These are phyloP conservation scores for Scleromitrula shiraiana DNA, from an alignment of 2,329 filamentous ascomycete species.

Conservation along the genomic window DNA sequence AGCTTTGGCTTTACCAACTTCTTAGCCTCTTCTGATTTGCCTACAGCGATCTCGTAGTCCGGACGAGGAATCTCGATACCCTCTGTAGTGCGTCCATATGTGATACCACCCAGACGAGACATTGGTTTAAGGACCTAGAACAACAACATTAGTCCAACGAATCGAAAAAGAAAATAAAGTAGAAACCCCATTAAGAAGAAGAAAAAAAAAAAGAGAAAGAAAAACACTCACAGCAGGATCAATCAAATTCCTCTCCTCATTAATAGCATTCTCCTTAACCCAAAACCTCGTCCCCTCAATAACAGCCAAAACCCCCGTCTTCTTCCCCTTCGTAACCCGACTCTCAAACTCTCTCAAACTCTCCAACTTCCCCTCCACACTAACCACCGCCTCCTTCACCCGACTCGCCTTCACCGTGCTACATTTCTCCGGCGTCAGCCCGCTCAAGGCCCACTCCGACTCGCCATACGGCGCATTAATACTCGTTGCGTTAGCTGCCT, in stretches of 20 bases:
- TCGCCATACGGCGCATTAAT: conserved; percentile 71
- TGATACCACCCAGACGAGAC: conserved; percentile 75
- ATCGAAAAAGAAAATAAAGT: no score
- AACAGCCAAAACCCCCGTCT: conserved; percentile 64
- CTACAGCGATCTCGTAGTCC: conserved; percentile 36
- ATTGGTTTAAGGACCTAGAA: conserved; percentile 68
- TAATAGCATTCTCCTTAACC: conserved; percentile 81
- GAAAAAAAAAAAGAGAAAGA: neutral
- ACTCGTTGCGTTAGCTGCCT: conserved; percentile 76
- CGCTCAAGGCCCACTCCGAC: conserved; percentile 73
- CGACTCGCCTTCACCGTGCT: conserved; percentile 63
- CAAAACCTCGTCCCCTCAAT: conserved; percentile 83
- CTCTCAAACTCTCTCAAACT: conserved; percentile 72
- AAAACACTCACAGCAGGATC: conserved; percentile 56
- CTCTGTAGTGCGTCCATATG: conserved; percentile 65
- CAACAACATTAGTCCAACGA: no score
- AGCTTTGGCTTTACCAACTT: conserved; percentile 45
- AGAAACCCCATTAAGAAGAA: neutral
- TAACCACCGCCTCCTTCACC: conserved; percentile 76
- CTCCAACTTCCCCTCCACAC: conserved; percentile 72
- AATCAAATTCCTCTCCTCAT: conserved; percentile 65
- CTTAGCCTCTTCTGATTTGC: conserved; percentile 46
- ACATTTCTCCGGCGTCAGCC: conserved; percentile 60
- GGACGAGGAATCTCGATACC: conserved; percentile 63
- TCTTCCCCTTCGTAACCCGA: conserved; percentile 60